phyloP scores from a whole-genome alignment of 1,284 basidiomycete genomes.

The Lignosus rhinocerotis region DNA sequence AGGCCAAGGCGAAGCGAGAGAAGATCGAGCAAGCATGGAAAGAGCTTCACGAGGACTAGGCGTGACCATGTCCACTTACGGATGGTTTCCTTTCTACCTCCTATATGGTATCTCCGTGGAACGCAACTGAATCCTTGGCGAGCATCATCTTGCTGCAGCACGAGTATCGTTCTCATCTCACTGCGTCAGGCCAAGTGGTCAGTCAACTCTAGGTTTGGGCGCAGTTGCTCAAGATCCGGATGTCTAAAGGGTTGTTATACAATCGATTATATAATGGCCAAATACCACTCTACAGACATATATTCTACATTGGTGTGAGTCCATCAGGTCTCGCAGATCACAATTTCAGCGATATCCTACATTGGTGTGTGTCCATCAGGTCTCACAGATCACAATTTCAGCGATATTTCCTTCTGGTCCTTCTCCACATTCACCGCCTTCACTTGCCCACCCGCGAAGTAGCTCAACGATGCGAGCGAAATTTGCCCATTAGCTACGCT shows the following conservation, averaged over 20 bases:
- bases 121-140: background rate
- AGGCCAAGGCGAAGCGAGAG: constrained; percentile 57
- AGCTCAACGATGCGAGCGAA: constrained; percentile 21
- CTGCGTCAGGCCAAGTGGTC: background rate
- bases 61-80: background rate
- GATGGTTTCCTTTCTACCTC: background rate
- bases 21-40: constrained; percentile 61
- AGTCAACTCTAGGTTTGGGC: background rate
- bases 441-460: constrained; percentile 22
- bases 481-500: constrained; percentile 29
- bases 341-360: background rate
- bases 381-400: constrained; percentile 11
- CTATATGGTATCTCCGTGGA: background rate
- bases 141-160: background rate
- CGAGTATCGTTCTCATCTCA: background rate
- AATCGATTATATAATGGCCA: background rate
- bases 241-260: background rate
- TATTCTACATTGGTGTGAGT: background rate
- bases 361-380: background rate
- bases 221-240: background rate
- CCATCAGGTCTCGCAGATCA: background rate
- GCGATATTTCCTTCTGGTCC: constrained; percentile 16
- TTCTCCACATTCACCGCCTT: constrained; percentile 9
- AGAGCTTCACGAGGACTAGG: constrained; percentile 56
- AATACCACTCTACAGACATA: background rate